These are phyloP conservation scores for Saccharomyces paradoxus DNA, from an alignment of 805 yeast genomes.

Conservation along the genomic window DNA sequence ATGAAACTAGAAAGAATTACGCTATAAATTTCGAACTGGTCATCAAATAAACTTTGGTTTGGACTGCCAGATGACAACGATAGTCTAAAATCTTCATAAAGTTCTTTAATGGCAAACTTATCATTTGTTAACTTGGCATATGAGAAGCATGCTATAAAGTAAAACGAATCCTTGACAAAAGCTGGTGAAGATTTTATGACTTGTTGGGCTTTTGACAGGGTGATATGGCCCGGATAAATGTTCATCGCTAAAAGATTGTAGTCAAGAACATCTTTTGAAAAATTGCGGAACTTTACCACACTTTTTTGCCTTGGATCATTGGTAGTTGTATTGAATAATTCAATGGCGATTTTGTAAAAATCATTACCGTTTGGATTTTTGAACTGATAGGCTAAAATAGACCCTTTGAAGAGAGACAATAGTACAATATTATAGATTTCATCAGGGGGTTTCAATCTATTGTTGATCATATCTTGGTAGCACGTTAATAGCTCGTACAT, in stretches of 20 bases:
- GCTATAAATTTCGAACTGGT: conserved; percentile 45
- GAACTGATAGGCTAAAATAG: conserved; percentile 34
- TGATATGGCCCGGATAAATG: conserved; percentile 32
- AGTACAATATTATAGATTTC: conserved; percentile 49
- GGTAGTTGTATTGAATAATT: conserved; percentile 36
- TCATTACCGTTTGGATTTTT: conserved; percentile 37
- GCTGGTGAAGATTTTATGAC: conserved; percentile 26
- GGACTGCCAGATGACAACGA: conserved; percentile 6
- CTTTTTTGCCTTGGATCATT: conserved; percentile 22
- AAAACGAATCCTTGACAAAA: conserved; percentile 25
- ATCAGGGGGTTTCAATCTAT: conserved; percentile 46
- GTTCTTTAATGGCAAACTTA: conserved; percentile 31
- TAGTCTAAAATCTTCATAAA: conserved; percentile 34
- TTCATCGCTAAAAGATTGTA: conserved; percentile 40
- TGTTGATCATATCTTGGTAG: conserved; percentile 56
- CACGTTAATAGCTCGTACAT: conserved; percentile 56
- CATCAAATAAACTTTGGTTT: conserved; percentile 15
- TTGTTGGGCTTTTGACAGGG: conserved; percentile 26
- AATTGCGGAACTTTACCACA: conserved; percentile 31
- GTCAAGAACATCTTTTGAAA: conserved; percentile 37
- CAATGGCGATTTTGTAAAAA: conserved; percentile 44
- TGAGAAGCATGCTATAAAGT: conserved; percentile 35
- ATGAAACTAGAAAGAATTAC: conserved; percentile 46
- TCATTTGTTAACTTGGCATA: conserved; percentile 35
- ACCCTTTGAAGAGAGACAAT: conserved; percentile 42